Evolutionary conservation across 179 eudicot species (phyloP).

Genomic region (Drosera spatulata): DNA sequence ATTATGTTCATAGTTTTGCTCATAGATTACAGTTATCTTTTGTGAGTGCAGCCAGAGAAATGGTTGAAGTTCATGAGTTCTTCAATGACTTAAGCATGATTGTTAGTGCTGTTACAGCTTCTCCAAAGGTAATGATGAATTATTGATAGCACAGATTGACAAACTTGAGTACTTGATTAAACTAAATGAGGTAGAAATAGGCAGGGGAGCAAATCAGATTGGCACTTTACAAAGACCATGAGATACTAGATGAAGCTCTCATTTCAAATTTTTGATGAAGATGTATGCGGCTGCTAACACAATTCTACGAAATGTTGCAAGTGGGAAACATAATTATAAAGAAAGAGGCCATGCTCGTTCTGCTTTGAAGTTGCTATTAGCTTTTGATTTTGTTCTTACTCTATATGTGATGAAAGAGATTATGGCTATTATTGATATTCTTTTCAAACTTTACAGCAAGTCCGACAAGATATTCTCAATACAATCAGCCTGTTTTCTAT

Average conservation of each 20-base stretch:
- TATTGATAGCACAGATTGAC: neutral
- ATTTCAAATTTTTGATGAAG: constrained; percentile 5
- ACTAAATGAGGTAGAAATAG: too few species aligned
- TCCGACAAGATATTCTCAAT: neutral
- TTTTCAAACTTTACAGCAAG: constrained; percentile 5
- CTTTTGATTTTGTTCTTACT: neutral
- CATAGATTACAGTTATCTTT: constrained; percentile 1
- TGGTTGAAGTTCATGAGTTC: neutral
- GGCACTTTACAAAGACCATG: constrained; percentile 7
- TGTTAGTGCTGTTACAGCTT: neutral
- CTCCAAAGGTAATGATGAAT: neutral
- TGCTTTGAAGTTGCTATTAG: neutral
- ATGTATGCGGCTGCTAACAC: constrained; percentile 1
- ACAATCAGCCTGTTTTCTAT: neutral
- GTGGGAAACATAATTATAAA: too few species aligned
- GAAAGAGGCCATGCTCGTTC: neutral
- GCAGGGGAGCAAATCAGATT: neutral
- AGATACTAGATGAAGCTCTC: constrained; percentile 20
- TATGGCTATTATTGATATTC: neutral
- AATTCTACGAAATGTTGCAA: too few species aligned
- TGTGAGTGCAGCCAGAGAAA: neutral
- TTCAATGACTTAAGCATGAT: neutral
- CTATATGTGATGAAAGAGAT: neutral
- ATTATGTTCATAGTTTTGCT: neutral
- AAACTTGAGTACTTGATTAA: neutral